Evolutionary conservation across 305 asterid genomes (phyloP).

Genomic region (Fraxinus albicans): DNA sequence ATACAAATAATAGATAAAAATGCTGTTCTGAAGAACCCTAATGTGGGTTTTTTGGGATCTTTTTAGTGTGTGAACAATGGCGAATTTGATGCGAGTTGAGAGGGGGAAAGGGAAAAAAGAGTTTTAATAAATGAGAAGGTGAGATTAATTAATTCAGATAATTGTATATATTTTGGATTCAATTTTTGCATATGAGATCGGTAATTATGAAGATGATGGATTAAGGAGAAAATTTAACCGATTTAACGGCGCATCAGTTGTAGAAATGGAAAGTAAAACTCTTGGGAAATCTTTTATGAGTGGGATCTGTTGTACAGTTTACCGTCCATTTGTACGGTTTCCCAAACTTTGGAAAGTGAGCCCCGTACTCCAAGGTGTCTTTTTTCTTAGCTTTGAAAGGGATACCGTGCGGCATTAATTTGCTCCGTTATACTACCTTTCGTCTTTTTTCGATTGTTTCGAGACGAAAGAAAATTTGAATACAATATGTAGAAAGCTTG

Average conservation of each 20-base stretch:
- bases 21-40: constrained; percentile 29
- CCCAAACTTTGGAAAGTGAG: no score
- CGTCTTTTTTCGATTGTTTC: no score
- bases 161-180: neutral
- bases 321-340: neutral
- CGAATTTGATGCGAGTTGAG: neutral
- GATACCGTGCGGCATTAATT: no score
- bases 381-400: no score
- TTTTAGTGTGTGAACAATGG: constrained; percentile 12
- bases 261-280: neutral
- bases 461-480: no score
- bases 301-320: constrained; percentile 13
- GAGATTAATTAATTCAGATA: constrained; percentile 8
- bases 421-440: no score
- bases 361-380: no score
- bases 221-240: neutral
- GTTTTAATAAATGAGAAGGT: constrained; percentile 12
- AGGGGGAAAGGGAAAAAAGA: neutral
- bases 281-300: neutral
- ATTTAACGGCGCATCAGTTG: neutral
- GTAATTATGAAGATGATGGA: neutral
- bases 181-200: neutral
- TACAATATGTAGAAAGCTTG: no score
- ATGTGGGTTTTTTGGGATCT: neutral
- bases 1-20: neutral